These are phyloP conservation scores for Rhodotorula glutinis DNA, from an alignment of 1,284 basidiomycete species.

Conservation along the genomic window DNA sequence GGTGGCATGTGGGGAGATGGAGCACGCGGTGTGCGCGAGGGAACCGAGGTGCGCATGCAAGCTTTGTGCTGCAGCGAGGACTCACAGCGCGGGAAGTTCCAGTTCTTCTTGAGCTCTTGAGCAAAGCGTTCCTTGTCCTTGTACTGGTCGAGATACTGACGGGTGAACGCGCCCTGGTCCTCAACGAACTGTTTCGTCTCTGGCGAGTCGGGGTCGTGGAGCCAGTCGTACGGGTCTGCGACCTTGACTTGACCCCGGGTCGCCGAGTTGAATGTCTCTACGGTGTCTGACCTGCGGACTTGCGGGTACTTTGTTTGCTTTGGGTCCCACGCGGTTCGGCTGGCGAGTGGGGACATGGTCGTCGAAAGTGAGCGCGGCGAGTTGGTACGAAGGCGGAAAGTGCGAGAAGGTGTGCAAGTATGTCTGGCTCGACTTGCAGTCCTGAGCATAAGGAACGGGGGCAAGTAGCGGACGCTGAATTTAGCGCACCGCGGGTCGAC, in stretches of 20 bases:
- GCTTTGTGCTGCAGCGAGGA: not conserved
- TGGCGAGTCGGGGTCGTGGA: conserved; percentile 49
- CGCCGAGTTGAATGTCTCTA: conserved; percentile 67
- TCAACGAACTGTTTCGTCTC: conserved; percentile 65
- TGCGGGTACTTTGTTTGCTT: conserved; percentile 56
- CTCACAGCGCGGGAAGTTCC: conserved; percentile 65
- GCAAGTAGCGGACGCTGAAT: not conserved
- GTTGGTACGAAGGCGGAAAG: not conserved
- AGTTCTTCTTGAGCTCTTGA: conserved; percentile 61
- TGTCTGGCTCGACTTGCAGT: not conserved
- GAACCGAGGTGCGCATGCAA: not conserved
- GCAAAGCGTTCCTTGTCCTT: conserved; percentile 60
- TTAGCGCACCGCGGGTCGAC: no score
- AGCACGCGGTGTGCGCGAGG: not conserved
- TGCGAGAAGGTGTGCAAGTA: not conserved
- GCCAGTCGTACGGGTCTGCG: conserved; percentile 60
- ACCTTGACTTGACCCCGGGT: conserved; percentile 60
- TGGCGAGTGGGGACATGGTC: not conserved
- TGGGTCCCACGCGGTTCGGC: conserved; percentile 26
- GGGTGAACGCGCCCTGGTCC: conserved; percentile 62
- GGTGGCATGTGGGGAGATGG: not conserved
- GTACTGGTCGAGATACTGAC: conserved; percentile 61
- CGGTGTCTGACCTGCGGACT: conserved; percentile 61
- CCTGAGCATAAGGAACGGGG: not conserved
- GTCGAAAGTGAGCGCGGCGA: conserved; percentile 1